phyloP scores from a whole-genome alignment of 2,329 filamentous ascomycete genomes.

The Phialemoniopsis sp. region DNA sequence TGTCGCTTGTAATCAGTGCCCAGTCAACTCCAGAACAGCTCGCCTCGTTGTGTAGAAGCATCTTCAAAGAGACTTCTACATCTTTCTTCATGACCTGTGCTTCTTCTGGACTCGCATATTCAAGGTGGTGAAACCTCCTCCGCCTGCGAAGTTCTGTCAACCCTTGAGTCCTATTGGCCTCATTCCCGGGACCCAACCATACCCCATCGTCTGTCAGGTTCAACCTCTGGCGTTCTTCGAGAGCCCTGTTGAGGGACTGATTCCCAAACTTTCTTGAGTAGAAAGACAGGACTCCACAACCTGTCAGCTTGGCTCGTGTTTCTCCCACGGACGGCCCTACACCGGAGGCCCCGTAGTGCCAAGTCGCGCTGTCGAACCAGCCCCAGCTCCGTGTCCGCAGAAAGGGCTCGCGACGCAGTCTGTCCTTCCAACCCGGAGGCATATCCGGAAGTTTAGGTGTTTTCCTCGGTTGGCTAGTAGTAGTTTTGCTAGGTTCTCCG shows the following conservation, averaged over 20 bases:
- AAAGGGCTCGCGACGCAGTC: conserved; percentile 29
- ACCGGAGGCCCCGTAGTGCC: conserved; percentile 34
- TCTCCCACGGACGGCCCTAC: conserved; percentile 34
- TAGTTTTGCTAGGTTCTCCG: too few species aligned
- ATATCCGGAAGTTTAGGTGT: background rate
- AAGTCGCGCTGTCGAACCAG: conserved; percentile 39
- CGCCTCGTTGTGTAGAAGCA: conserved; percentile 12
- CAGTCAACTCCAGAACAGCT: conserved; percentile 38
- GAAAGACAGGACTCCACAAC: conserved; percentile 39
- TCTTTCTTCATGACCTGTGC: conserved; percentile 24
- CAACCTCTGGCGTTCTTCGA: conserved; percentile 25
- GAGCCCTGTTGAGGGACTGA: conserved; percentile 21
- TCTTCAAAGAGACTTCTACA: conserved; percentile 22
- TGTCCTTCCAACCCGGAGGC: conserved; percentile 1
- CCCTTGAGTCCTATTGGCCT: conserved; percentile 16
- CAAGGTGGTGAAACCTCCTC: conserved; percentile 29
- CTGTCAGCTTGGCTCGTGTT: conserved; percentile 29
- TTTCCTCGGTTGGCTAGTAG: conserved; percentile 20
- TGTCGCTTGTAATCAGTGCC: conserved; percentile 31
- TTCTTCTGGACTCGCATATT: conserved; percentile 21
- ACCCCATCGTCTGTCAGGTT: conserved; percentile 35
- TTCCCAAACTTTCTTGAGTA: conserved; percentile 31
- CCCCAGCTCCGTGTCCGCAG: conserved; percentile 31
- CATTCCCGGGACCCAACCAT: conserved; percentile 22
- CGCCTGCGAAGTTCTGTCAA: conserved; percentile 28